phyloP scores from a whole-genome alignment of 116 monocot genomes.

The Posidonia oceanica region DNA sequence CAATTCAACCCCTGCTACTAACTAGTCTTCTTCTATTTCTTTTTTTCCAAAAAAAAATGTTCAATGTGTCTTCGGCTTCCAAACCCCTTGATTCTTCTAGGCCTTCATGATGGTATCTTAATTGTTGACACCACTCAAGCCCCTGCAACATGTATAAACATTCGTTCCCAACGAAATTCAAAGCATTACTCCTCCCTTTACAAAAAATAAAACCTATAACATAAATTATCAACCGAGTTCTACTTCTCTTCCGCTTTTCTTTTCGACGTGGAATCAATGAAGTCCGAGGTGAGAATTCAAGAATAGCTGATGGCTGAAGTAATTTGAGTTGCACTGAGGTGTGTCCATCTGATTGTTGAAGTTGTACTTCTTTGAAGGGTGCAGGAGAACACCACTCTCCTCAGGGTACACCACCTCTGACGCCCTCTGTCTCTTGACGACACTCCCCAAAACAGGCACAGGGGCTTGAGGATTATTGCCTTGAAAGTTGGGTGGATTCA shows the following conservation, averaged over 20 bases:
- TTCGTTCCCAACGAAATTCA: not conserved
- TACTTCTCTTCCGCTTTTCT: too few relatives aligned
- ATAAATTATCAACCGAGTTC: too few relatives aligned
- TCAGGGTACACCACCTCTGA: not conserved
- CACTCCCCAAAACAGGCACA: not conserved
- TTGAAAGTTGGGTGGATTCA: not conserved
- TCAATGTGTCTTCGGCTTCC: not conserved
- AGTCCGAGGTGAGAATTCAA: conserved; percentile 25
- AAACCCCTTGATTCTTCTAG: not conserved
- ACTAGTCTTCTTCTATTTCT: not conserved
- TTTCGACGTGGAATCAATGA: not conserved
- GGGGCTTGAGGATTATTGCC: not conserved
- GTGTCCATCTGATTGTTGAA: conserved; percentile 22
- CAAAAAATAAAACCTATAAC: not conserved
- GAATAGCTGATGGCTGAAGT: conserved; percentile 22
- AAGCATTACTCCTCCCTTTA: not conserved
- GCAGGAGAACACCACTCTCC: not conserved
- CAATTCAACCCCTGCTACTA: too few relatives aligned
- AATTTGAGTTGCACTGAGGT: conserved; percentile 15
- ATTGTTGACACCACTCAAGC: not conserved
- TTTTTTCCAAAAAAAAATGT: not conserved
- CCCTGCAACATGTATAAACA: not conserved
- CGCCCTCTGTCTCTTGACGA: conserved; percentile 10
- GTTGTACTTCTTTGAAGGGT: conserved; percentile 7
- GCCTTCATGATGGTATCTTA: not conserved